Base-by-base conservation (phyloP, 2,329 filamentous ascomycete species). In the Penicillium occitanis region DNA sequence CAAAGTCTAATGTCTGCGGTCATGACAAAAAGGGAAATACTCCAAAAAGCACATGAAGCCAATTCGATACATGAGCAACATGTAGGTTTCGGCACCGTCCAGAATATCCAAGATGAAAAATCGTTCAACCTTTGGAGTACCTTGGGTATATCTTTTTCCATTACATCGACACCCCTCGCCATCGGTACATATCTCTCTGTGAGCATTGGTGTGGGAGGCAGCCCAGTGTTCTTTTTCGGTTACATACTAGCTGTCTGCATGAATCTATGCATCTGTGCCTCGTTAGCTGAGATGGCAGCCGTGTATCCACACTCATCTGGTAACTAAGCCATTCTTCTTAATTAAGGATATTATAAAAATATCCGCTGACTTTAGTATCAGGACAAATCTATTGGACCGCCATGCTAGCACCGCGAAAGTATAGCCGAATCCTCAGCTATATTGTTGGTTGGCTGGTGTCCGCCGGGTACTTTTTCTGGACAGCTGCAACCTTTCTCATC, bases 121-220 rank as follows among this genome's bases (percentile, higher is more conserved):
- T 25, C 22, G 22, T 25, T 25, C 22, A 25, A 25, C 22, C 22
- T 25, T 25, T 25, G 22, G 22, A 25, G 22, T 25, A 25, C 22
- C 22, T 25, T 25, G 22, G 22, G 22, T 25, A 25, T 25, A 25
- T 25, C 22, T 25, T 25, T 25, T 25, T 25, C 22, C 22, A 37
- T 57, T 68, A 63, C 14, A 65, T 61, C 51, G 58, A 66, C 11
- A 60, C 53, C 53, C 2, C 19, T 57, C 5, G 25, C 28, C 10
- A 17, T 57, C 19, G 53, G 28, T 7, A 14, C 25, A 8, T 57
- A 57, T n/a, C 7, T 37, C 11, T 13, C 53, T 11, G n/a, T 57
- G 25, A 57, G 5, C 13, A 8, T 37, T 37, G 53, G 53, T 5
- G 25, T 57, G 7, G 53, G 53, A 4, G 53, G 53, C 13, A 57